Base-by-base conservation (phyloP, 225 moss, liverwort and hornwort genomes). In the Physcomitrellopsis africana region DNA sequence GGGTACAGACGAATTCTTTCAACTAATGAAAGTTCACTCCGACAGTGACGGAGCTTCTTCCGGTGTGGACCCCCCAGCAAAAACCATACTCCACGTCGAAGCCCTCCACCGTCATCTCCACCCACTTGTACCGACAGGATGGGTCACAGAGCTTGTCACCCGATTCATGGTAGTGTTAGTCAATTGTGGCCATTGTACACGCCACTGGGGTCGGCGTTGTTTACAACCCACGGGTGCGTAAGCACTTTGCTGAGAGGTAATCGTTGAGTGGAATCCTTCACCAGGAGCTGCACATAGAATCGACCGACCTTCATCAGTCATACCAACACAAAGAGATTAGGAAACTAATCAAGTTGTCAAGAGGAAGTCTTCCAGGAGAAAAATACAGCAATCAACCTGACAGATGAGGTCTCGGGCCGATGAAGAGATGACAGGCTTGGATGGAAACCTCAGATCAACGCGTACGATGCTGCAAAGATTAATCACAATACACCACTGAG, bases 361-460 rank as follows among this genome's bases (percentile, higher is more conserved):
- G 22, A 12, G 26, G 10, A 18, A 11, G 16, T 14, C 5, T 8
- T 10, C 7, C 11, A 26, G 2, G 7, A 42, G 32, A 48, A 18
- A 1, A 15, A n/a, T 11, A 4, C 9, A 16, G 12, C 37, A 44
- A 43, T 19, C 20, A 37, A 88, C 91, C 91, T 91, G 86, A 84
- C 81, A 77, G 65, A 91, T 91, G 45, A 91, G 84, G 74, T 91
- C 89, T 74, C 86, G 89, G 11, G 91, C 91, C 37, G 89, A 71
- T 45, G 83, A 47, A 70, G 91, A 91, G 5, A 91, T 86, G 6
- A 80, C 53, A 51, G 91, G 91, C 51, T 86, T 91, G 11, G 73
- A 72, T 19, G 91, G 91, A 72, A 86, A 91, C 68, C 81, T 85
- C 26, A 91, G 73, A 75, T 91, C 91, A 68, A 91, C 86, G 3